These are phyloP conservation scores for Ophiocordyceps camponoti-saundersi DNA, from an alignment of 2,329 filamentous ascomycete genomes.

Conservation along the genomic window DNA sequence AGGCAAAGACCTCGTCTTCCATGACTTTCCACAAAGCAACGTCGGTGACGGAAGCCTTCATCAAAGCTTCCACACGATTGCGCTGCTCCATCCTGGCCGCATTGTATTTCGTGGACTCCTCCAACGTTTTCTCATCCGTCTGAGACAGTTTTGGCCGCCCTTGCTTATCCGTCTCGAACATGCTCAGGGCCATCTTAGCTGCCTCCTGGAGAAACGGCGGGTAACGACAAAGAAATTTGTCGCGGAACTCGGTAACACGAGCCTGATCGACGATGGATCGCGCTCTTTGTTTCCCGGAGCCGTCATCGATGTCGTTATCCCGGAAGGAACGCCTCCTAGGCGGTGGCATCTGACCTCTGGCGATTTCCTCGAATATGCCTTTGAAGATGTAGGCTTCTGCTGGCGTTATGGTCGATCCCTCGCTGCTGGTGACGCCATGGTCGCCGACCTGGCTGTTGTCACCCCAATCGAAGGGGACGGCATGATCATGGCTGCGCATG, in stretches of 20 bases:
- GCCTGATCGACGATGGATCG: constrained; percentile 17
- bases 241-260: constrained; percentile 13
- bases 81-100: constrained; percentile 27
- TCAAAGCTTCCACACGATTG: constrained; percentile 31
- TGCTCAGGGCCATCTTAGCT: constrained; percentile 19
- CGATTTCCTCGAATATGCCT: constrained; percentile 33
- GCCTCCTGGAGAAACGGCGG: constrained; percentile 21
- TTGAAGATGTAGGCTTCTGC: constrained; percentile 40
- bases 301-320: background rate
- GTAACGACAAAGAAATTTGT: constrained; percentile 19
- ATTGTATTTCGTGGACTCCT: constrained; percentile 18
- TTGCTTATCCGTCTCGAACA: constrained; percentile 15
- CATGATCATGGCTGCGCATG: constrained; percentile 11
- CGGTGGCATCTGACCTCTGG: constrained; percentile 15
- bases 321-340: constrained; percentile 7
- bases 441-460: constrained; percentile 5
- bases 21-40: constrained; percentile 49
- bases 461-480: constrained; percentile 36
- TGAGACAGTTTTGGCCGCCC: constrained; percentile 13
- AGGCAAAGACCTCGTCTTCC: constrained; percentile 47
- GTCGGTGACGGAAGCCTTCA: constrained; percentile 41
- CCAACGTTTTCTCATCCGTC: constrained; percentile 13
- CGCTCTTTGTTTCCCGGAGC: constrained; percentile 1
- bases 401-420: constrained; percentile 36
- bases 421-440: constrained; percentile 6